Conservation (phyloP, 306 rosid species). For the Benincasa hispida region DNA sequence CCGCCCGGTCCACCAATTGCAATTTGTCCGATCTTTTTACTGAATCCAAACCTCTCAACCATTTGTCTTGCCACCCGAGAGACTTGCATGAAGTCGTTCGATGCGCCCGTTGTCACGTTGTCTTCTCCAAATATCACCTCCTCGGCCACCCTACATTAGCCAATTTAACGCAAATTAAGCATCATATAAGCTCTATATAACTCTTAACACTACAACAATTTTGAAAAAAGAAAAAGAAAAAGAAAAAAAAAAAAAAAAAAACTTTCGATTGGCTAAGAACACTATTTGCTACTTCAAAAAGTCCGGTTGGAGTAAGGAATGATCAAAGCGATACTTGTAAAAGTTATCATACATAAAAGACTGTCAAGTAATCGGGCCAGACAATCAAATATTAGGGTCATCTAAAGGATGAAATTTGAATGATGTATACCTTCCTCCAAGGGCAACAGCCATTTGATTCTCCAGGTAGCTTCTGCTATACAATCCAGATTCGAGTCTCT, state of each 20-base stretch:
- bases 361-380: background rate
- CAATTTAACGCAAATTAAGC: background rate
- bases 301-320: background rate
- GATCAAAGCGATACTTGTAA: background rate
- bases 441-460: conserved; percentile 99
- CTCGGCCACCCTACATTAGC: conserved; percentile 62
- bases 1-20: conserved; percentile 93
- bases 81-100: conserved; percentile 97
- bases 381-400: background rate
- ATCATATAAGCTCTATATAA: background rate
- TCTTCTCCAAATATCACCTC: conserved; percentile 60
- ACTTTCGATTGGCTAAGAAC: background rate
- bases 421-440: conserved; percentile 44
- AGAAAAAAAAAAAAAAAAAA: too few species aligned
- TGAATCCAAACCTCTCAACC: conserved; percentile 98
- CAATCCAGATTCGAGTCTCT: conserved; percentile 59
- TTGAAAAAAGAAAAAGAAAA: background rate
- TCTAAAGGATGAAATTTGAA: background rate
- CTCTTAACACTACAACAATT: background rate
- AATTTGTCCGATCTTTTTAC: conserved; percentile 89
- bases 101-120: conserved; percentile 94
- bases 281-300: background rate
- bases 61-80: conserved; percentile 96
- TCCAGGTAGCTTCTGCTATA: conserved; percentile 99
- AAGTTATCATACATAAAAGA: background rate